phyloP scores from a whole-genome alignment of 2,329 filamentous ascomycete genomes.

The Aspergillus sp. region DNA sequence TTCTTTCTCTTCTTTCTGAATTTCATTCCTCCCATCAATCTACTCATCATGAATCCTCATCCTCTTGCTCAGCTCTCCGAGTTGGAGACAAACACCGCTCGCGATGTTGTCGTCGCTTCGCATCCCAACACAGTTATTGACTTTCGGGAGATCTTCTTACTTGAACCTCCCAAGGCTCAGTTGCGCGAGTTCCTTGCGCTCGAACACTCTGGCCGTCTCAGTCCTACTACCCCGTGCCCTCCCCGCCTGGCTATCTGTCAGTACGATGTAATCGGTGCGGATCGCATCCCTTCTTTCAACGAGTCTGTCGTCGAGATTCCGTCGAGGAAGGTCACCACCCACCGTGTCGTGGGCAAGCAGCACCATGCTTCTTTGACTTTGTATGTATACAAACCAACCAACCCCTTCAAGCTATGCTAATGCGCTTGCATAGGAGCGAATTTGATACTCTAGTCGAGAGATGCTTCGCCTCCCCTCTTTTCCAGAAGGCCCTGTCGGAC shows the following conservation, averaged over 20 bases:
- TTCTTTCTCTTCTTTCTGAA: not conserved
- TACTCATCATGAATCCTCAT: conserved; percentile 21
- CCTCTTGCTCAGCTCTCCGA: conserved; percentile 30
- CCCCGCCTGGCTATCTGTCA: conserved; percentile 49
- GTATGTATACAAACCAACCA: conserved; percentile 19
- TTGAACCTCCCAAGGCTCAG: conserved; percentile 47
- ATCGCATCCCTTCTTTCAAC: conserved; percentile 50
- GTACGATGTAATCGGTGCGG: conserved; percentile 52
- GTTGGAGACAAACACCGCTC: conserved; percentile 29
- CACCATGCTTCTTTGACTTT: conserved; percentile 46
- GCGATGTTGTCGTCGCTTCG: conserved; percentile 24
- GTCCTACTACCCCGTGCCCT: conserved; percentile 39
- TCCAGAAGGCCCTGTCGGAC: conserved; percentile 48
- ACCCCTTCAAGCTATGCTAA: not conserved
- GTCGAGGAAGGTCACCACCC: conserved; percentile 35
- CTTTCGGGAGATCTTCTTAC: conserved; percentile 49
- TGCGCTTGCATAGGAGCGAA: conserved; percentile 31
- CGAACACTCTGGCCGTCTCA: conserved; percentile 43
- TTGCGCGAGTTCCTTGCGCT: conserved; percentile 45
- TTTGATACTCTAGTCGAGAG: conserved; percentile 45
- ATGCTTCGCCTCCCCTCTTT: conserved; percentile 49
- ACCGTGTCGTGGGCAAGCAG: conserved; percentile 45
- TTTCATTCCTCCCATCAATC: not conserved
- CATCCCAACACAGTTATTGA: conserved; percentile 28
- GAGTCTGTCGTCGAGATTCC: conserved; percentile 51